Base-by-base conservation (phyloP, 768 basidiomycete genomes). In the Termitomyces sp. region DNA sequence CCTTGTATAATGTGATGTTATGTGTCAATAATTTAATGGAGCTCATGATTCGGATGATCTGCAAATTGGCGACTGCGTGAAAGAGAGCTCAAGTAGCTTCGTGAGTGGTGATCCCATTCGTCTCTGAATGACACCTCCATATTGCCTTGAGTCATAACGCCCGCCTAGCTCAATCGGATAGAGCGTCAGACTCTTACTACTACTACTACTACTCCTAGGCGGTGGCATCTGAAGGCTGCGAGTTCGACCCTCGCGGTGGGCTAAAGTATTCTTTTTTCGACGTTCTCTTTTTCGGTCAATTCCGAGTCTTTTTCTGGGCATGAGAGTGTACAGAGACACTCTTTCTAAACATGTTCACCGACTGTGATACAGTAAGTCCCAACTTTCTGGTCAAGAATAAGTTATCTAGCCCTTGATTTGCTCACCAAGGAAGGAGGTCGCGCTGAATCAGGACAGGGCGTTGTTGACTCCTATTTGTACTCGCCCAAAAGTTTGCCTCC, bases 161-260 rank as follows among this genome's bases (percentile, higher is more conserved):
- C 80, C 75, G 78, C 78, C 79, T 82, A 80, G 80, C 79, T 82
- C 80, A 82, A 80, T 80, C 76, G 80, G 80, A 77, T 79, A 81
- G 80, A 81, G 80, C 80, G 79, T 80, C 78, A 79, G 79, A 80
- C 80, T 81, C 57, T 62, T 58, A 58, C 38, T 44, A 44, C 43
- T n/a, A 13, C 11, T 48, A 54, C 58, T 58, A 58, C 38, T 44
- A 44, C 43, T n/a, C 5, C 11, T 48, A 54, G 53, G 63, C 48
- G 46, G 54, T 16, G 4, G 56, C 13, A 62, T 87, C 85, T 87
- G 83, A 87, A 87, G 85, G 85, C 82, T 87, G 85, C 85, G 85
- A 84, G 85, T 87, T 87, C 85, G 85, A 87, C 79, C 85, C 85
- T 84, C 85, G 85, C 85, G 85, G 62, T 62, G 62, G 62, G 62